These are phyloP conservation scores for Penicillium cinerascens DNA, from an alignment of 495 filamentous ascomycete genomes.

Conservation along the genomic window DNA sequence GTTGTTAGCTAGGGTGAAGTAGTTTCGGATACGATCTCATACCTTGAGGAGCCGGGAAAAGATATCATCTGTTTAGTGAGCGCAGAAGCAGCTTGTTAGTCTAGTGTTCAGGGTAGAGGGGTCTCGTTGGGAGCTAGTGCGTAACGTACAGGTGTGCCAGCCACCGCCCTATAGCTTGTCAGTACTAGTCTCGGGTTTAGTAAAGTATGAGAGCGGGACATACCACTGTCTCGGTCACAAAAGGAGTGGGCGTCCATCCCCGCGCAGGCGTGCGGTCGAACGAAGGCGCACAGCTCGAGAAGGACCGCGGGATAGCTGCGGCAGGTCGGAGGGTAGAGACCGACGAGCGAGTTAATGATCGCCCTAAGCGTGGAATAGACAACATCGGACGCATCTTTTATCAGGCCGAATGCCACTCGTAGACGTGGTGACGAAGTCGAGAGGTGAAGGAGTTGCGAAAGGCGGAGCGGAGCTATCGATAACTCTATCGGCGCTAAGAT, in stretches of 20 bases:
- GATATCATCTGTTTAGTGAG: constrained; percentile 63
- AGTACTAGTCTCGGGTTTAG: constrained; percentile 28
- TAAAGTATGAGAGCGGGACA: constrained; percentile 27
- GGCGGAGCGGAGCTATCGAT: constrained; percentile 11
- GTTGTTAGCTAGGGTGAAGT: neutral
- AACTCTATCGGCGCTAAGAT: constrained; percentile 18
- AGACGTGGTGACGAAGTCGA: constrained; percentile 12
- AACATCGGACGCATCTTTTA: constrained; percentile 17
- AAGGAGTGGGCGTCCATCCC: constrained; percentile 64
- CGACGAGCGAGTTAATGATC: constrained; percentile 12
- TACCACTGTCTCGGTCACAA: constrained; percentile 80
- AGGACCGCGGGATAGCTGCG: constrained; percentile 20
- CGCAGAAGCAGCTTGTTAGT: constrained; percentile 16
- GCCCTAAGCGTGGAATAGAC: constrained; percentile 28
- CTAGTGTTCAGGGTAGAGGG: constrained; percentile 4
- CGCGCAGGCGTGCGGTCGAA: constrained; percentile 43
- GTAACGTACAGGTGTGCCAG: constrained; percentile 77
- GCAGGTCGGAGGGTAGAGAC: constrained; percentile 3
- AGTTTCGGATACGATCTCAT: constrained; percentile 8
- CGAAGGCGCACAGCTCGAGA: constrained; percentile 32
- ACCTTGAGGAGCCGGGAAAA: constrained; percentile 79
- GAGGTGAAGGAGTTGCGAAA: neutral
- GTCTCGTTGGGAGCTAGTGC: neutral
- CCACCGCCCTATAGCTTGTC: constrained; percentile 64
- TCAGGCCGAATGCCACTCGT: neutral